Evolutionary conservation across 768 basidiomycete genomes (phyloP).

Genomic region (Termitomyces sp.): DNA sequence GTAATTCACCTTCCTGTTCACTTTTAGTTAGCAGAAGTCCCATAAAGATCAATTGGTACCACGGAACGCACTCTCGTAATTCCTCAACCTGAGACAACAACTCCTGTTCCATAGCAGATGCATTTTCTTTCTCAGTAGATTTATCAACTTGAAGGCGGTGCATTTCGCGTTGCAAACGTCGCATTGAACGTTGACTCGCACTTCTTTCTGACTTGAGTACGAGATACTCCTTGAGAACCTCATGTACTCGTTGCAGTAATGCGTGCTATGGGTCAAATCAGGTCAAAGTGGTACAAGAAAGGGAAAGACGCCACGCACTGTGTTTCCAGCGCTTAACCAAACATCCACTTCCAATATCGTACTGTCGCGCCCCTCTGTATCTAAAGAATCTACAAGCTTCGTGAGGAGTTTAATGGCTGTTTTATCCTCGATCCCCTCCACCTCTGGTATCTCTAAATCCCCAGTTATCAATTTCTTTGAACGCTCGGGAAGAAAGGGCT

Average conservation of each 20-base stretch:
- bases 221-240: constrained; percentile 33
- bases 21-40: not conserved
- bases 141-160: constrained; percentile 20
- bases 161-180: constrained; percentile 24
- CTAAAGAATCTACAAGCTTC: constrained; percentile 32
- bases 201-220: constrained; percentile 26
- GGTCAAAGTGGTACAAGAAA: not conserved
- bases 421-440: constrained; percentile 27
- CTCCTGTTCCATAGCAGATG: constrained; percentile 29
- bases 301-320: constrained; percentile 23
- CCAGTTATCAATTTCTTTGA: constrained; percentile 16
- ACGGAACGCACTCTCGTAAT: constrained; percentile 24
- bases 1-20: constrained; percentile 15
- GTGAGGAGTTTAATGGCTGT: constrained; percentile 32
- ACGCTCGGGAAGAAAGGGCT: constrained; percentile 14
- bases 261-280: constrained; percentile 11
- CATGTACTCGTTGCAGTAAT: constrained; percentile 26
- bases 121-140: constrained; percentile 26
- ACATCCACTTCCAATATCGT: constrained; percentile 37
- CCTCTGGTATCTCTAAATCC: constrained; percentile 23
- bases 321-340: constrained; percentile 45
- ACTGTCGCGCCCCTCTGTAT: constrained; percentile 26
- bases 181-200: constrained; percentile 24
- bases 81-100: constrained; percentile 24
- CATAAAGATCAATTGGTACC: not conserved